Percentiles rank a stretch among this genome's conserved stretches.
These are phyloP conservation scores for Kwoniella shivajii DNA, from an alignment of 1,284 basidiomycete genomes.

Conservation along the genomic window DNA sequence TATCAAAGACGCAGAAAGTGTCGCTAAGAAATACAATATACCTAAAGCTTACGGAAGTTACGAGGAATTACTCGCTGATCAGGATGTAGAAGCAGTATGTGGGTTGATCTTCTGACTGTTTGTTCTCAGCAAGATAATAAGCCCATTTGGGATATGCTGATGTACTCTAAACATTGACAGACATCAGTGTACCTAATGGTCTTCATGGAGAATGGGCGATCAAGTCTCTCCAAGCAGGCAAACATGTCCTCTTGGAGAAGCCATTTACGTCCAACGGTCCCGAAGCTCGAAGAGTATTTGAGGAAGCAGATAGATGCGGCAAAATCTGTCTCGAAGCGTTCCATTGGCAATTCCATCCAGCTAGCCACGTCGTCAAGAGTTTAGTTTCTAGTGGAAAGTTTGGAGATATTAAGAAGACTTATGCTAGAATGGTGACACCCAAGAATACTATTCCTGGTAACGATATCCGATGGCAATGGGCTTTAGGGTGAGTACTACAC, in stretches of 20 bases:
- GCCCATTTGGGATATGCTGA: background rate
- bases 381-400: conserved; percentile 13
- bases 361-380: conserved; percentile 12
- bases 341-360: conserved; percentile 15
- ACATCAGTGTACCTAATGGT: conserved; percentile 8
- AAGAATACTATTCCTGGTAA: conserved; percentile 11
- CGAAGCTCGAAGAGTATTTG: conserved; percentile 8
- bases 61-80: conserved; percentile 13
- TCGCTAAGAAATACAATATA: conserved; percentile 10
- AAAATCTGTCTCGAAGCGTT: conserved; percentile 7
- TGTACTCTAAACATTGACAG: background rate
- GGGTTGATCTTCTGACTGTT: background rate
- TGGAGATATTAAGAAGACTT: conserved; percentile 11
- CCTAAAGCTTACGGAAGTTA: conserved; percentile 12
- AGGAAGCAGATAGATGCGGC: background rate
- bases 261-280: conserved; percentile 11
- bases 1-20: conserved; percentile 5
- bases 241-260: conserved; percentile 11
- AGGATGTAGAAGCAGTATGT: conserved; percentile 11
- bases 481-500: conserved; percentile 4
- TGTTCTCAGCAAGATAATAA: too few relatives aligned
- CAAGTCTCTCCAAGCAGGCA: conserved; percentile 13
- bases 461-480: conserved; percentile 13
- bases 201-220: conserved; percentile 13
- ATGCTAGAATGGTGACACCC: conserved; percentile 9